Base-by-base conservation (phyloP, 331 rosid species). In the Arachis monticola region DNA sequence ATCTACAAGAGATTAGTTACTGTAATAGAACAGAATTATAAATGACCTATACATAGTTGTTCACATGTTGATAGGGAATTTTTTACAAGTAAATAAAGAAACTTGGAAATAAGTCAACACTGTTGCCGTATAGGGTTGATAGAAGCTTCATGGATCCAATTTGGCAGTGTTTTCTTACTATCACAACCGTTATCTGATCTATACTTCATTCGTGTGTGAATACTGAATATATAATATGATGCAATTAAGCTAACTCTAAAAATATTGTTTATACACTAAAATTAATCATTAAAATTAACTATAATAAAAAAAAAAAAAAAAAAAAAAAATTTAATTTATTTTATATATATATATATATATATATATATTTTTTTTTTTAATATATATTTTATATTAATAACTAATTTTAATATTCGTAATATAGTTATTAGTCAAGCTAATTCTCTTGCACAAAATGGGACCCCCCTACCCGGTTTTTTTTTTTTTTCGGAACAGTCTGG, bases 191-290 rank as follows among this genome's bases (percentile, higher is more conserved):
- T 74, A 22, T 22, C 27, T 22, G 27, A 70, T 57, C 63, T 60
- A 22, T 22, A 62, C 68, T 50, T 77, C 76, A 67, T 41, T 79
- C 77, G 27, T 22, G 73, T 83, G 91, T 85, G 84, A 83, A 82
- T 58, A 70, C 77, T 22, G 27, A 22, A 22, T 22, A 22, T 22
- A 22, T 22, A 80, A 53, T 76, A 70, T 75, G 76, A 83, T 83
- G 61, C 68, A 22, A 22, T 22, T 22, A 69, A 70, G 81, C 27
- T 22, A 22, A 22, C 27, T 0, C 1, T 22, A 22, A 22, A 22
- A 22, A 22, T 22, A 0, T 22, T 22, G 0, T 22, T 22, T 22
- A 22, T 22, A 22, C 27, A 22, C 1, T 22, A 22, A 22, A 22
- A 22, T 22, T 22, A 22, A 22, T 22, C 27, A 22, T 0, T 22